Conservation (phyloP, 169 alveolate species). For the Cryptosporidium ubiquitum region DNA sequence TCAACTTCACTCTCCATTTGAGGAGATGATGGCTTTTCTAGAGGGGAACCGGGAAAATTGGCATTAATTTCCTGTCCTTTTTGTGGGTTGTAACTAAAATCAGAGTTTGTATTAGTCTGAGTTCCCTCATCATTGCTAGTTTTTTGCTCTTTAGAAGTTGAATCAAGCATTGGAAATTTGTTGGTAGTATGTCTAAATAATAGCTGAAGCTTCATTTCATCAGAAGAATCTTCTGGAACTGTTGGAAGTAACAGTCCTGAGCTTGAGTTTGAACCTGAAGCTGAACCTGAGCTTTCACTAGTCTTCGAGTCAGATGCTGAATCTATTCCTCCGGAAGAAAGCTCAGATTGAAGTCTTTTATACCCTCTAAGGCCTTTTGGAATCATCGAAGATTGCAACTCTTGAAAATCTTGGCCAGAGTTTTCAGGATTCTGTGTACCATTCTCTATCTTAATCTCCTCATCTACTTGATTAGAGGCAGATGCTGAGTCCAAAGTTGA, state of each 20-base stretch:
- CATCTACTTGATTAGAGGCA: not conserved
- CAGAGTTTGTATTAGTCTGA: not conserved
- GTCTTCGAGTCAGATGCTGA: not conserved
- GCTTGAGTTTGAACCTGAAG: not conserved
- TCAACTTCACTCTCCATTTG: not conserved
- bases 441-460: not conserved
- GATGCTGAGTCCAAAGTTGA: not conserved
- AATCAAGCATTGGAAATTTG: not conserved
- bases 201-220: not conserved
- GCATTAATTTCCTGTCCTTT: not conserved
- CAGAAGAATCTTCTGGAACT: not conserved
- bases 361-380: not conserved
- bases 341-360: not conserved
- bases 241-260: not conserved
- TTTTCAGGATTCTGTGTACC: too few species aligned
- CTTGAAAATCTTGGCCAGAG: not conserved
- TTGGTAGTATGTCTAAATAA: not conserved
- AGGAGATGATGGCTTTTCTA: too few species aligned
- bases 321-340: not conserved
- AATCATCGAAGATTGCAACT: not conserved
- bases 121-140: not conserved
- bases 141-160: not conserved
- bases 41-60: not conserved
- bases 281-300: not conserved
- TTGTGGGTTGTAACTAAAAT: not conserved